Conservation (phyloP, 2,329 filamentous ascomycete species). For the Beauveria sp. region DNA sequence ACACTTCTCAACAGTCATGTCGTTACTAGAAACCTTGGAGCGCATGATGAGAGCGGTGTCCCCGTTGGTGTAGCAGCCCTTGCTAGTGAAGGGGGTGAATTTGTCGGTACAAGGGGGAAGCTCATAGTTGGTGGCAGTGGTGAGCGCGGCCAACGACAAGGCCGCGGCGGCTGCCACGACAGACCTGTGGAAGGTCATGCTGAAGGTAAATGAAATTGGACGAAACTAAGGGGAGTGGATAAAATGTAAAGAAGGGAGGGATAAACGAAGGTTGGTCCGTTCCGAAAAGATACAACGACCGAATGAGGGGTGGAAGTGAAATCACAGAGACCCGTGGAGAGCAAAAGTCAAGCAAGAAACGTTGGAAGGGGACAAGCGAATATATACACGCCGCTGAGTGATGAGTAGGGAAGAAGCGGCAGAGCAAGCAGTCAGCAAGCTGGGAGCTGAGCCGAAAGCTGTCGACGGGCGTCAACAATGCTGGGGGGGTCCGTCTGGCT, state of each 20-base stretch:
- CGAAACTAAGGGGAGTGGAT: slow-evolving; percentile 4
- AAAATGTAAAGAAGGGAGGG: not conserved
- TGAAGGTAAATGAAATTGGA: slow-evolving; percentile 14
- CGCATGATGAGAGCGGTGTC: slow-evolving; percentile 33
- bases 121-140: slow-evolving; percentile 35
- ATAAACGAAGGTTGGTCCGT: slow-evolving; percentile 17
- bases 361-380: not conserved
- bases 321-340: not conserved
- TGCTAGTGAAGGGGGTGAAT: slow-evolving; percentile 40
- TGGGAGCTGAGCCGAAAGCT: slow-evolving; percentile 2
- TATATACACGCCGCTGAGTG: not conserved
- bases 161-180: slow-evolving; percentile 29
- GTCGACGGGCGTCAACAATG: slow-evolving; percentile 1
- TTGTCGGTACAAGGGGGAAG: slow-evolving; percentile 36
- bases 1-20: slow-evolving; percentile 42
- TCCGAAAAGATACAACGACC: slow-evolving; percentile 8
- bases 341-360: not conserved
- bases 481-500: not conserved
- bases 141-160: slow-evolving; percentile 28
- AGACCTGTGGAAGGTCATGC: slow-evolving; percentile 26
- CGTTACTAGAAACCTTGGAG: slow-evolving; percentile 27
- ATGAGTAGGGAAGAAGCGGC: not conserved
- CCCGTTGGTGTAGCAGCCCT: slow-evolving; percentile 40
- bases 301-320: slow-evolving; percentile 4
- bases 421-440: not conserved